Conservation (phyloP, 2,329 filamentous ascomycete genomes). For the Tolypocladium amazonense region DNA sequence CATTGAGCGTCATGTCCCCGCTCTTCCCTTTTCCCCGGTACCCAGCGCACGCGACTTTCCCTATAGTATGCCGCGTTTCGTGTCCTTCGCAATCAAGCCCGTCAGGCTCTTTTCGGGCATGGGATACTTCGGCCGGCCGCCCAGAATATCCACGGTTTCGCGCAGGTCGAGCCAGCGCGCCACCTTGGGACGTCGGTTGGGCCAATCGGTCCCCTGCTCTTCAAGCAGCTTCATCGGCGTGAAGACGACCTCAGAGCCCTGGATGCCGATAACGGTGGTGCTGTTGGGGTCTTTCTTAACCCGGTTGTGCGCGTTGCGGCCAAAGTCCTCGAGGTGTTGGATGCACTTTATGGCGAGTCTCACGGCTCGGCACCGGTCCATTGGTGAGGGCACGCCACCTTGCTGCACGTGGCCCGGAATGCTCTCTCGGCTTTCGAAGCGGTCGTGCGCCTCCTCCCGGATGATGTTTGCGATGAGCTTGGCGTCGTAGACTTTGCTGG, state of each 20-base stretch:
- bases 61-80: conserved; percentile 39
- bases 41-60: neutral
- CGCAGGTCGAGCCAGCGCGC: conserved; percentile 81
- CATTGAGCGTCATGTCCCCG: neutral
- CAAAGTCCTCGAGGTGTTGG: conserved; percentile 76
- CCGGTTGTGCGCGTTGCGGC: conserved; percentile 51
- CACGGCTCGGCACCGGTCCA: conserved; percentile 90
- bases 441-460: conserved; percentile 79
- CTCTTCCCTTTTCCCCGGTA: neutral
- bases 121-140: conserved; percentile 52
- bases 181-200: conserved; percentile 69
- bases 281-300: conserved; percentile 67
- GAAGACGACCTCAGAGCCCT: conserved; percentile 84
- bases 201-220: conserved; percentile 83
- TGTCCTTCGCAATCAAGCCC: conserved; percentile 48
- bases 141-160: conserved; percentile 73
- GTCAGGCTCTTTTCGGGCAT: conserved; percentile 37
- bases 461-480: conserved; percentile 95
- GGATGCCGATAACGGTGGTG: conserved; percentile 79
- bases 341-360: conserved; percentile 90
- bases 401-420: conserved; percentile 94
- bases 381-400: conserved; percentile 82
- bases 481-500: conserved; percentile 80
- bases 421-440: conserved; percentile 85
- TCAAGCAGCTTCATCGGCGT: conserved; percentile 72